These are phyloP conservation scores for Globisporangium echinulatum DNA, from an alignment of 352 stramenopile species.

Conservation along the genomic window DNA sequence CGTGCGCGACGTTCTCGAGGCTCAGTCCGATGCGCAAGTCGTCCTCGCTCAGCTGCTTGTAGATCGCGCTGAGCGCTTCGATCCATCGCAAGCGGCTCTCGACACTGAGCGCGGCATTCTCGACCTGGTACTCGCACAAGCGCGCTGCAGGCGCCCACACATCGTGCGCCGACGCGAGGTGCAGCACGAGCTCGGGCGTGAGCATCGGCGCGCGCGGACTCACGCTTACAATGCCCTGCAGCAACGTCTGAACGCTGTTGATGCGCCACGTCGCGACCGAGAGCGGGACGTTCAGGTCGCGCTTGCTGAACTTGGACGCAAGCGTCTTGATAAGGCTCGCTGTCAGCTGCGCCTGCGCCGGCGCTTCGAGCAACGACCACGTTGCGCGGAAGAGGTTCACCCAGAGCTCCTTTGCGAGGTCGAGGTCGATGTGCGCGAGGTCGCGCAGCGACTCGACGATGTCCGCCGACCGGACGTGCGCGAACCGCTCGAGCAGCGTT, in stretches of 20 bases:
- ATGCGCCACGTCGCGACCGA: slow-evolving; percentile 42
- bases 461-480: slow-evolving; percentile 26
- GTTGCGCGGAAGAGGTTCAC: slow-evolving; percentile 61
- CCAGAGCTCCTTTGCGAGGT: slow-evolving; percentile 83
- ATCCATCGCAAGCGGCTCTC: slow-evolving; percentile 82
- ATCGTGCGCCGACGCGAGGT: slow-evolving; percentile 78
- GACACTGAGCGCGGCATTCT: slow-evolving; percentile 56
- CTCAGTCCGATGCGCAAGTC: slow-evolving; percentile 77
- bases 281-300: slow-evolving; percentile 73
- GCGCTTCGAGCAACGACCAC: slow-evolving; percentile 39
- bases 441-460: slow-evolving; percentile 51
- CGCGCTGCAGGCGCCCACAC: slow-evolving; percentile 67
- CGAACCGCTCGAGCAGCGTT: slow-evolving; percentile 25
- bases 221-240: slow-evolving; percentile 68
- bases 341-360: slow-evolving; percentile 50
- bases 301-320: slow-evolving; percentile 85
- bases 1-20: slow-evolving; percentile 66
- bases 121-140: slow-evolving; percentile 81
- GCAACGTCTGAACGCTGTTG: slow-evolving; percentile 82
- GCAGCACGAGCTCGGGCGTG: slow-evolving; percentile 77
- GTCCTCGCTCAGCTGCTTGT: slow-evolving; percentile 83
- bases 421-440: slow-evolving; percentile 75
- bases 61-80: slow-evolving; percentile 78
- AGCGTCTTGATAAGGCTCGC: slow-evolving; percentile 69
- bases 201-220: slow-evolving; percentile 54